These are phyloP conservation scores for Xenoacremonium recifei DNA, from an alignment of 2,329 filamentous ascomycete genomes.

Conservation along the genomic window DNA sequence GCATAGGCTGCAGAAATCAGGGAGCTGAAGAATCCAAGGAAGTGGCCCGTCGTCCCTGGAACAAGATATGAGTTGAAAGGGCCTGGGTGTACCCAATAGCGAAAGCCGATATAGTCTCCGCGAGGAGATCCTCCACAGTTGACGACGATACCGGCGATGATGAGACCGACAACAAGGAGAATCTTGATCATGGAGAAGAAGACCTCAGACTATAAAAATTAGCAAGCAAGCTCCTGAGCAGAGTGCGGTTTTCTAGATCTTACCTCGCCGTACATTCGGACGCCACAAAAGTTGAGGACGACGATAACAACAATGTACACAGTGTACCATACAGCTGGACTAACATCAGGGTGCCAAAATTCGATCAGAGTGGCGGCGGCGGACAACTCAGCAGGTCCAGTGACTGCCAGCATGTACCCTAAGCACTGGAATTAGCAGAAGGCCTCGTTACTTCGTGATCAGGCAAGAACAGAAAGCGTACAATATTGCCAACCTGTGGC, in stretches of 20 bases:
- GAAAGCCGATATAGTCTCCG: constrained; percentile 44
- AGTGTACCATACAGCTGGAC: constrained; percentile 58
- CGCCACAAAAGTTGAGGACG: constrained; percentile 55
- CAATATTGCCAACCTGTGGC: too few species aligned
- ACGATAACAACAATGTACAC: constrained; percentile 55
- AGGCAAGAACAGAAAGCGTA: too few species aligned
- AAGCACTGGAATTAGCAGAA: too few species aligned
- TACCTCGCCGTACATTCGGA: constrained; percentile 58
- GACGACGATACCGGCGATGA: constrained; percentile 44
- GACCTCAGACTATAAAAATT: too few species aligned
- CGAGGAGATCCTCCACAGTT: constrained; percentile 55
- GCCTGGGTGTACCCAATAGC: constrained; percentile 39
- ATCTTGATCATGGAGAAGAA: constrained; percentile 61
- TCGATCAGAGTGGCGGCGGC: constrained; percentile 57
- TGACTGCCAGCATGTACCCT: too few species aligned
- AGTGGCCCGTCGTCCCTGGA: constrained; percentile 55
- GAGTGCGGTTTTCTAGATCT: too few species aligned
- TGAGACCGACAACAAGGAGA: constrained; percentile 55
- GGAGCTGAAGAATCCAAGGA: constrained; percentile 58
- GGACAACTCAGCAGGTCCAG: too few species aligned
- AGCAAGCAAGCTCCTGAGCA: too few species aligned
- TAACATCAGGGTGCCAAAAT: constrained; percentile 56
- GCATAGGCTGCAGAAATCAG: constrained; percentile 58
- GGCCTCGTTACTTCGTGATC: too few species aligned
- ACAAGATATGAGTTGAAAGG: constrained; percentile 47